A percentile compares a stretch with the other conserved stretches of the same genome.
These are phyloP conservation scores for Entomortierella lignicola DNA, from an alignment of 192 early-diverging fungal genomes.

Conservation along the genomic window DNA sequence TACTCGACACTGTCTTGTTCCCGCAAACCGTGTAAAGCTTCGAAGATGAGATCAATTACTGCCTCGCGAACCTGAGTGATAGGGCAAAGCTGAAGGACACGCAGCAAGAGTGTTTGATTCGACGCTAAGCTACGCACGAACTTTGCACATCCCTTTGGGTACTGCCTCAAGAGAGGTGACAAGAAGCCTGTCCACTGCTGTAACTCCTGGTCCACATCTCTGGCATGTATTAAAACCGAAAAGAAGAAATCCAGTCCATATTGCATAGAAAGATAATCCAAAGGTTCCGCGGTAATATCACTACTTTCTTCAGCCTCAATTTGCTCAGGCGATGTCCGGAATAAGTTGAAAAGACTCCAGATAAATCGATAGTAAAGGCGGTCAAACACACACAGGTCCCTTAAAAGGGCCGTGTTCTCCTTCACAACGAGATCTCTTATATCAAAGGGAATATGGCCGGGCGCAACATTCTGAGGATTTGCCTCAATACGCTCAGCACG, in stretches of 20 bases:
- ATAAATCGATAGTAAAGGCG: slow-evolving; percentile 51
- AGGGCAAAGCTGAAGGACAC: slow-evolving; percentile 48
- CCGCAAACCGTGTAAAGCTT: slow-evolving; percentile 41
- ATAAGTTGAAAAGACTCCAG: slow-evolving; percentile 52
- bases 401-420: slow-evolving; percentile 51
- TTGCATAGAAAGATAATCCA: slow-evolving; percentile 34
- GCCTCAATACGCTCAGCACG: slow-evolving; percentile 6
- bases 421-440: slow-evolving; percentile 51
- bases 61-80: slow-evolving; percentile 58
- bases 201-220: slow-evolving; percentile 51
- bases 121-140: slow-evolving; percentile 38
- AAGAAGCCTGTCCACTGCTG: slow-evolving; percentile 54
- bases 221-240: slow-evolving; percentile 48
- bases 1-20: slow-evolving; percentile 36
- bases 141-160: slow-evolving; percentile 48
- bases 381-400: slow-evolving; percentile 57
- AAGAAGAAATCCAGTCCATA: slow-evolving; percentile 57
- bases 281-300: not conserved
- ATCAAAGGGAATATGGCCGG: slow-evolving; percentile 24
- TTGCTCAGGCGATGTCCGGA: not conserved
- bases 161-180: slow-evolving; percentile 27
- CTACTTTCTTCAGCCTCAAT: not conserved
- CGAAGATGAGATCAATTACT: slow-evolving; percentile 52
- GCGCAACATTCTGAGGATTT: not conserved
- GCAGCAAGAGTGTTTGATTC: slow-evolving; percentile 23